phyloP scores from a whole-genome alignment of 495 filamentous ascomycete species.

The Penicillium paxilli region DNA sequence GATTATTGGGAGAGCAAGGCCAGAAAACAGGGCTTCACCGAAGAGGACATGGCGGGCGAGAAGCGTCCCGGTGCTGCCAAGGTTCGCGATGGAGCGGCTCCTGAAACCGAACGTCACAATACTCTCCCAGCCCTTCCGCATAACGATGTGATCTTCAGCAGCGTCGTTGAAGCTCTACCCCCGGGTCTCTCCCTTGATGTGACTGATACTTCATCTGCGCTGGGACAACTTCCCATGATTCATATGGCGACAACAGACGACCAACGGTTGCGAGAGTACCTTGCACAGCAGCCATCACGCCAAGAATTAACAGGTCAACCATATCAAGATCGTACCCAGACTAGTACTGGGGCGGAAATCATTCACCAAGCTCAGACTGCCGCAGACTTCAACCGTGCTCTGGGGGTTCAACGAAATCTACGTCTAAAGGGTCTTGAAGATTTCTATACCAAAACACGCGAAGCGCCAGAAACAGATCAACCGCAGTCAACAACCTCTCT shows the following conservation, averaged over 20 bases:
- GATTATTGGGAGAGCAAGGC: constrained; percentile 99
- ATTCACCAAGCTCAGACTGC: constrained; percentile 84
- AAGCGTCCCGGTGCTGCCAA: constrained; percentile 93
- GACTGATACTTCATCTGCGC: constrained; percentile 54
- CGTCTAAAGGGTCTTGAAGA: constrained; percentile 75
- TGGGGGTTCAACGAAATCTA: constrained; percentile 72
- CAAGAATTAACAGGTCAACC: constrained; percentile 88
- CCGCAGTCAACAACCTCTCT: constrained; percentile 47
- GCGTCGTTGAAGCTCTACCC: constrained; percentile 62
- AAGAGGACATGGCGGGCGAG: constrained; percentile 93
- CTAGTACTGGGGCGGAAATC: constrained; percentile 79
- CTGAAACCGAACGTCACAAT: constrained; percentile 41
- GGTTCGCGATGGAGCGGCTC: constrained; percentile 67
- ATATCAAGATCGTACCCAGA: constrained; percentile 83
- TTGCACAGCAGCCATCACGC: constrained; percentile 57
- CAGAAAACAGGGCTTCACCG: constrained; percentile 95
- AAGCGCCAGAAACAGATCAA: constrained; percentile 58
- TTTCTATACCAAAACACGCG: constrained; percentile 75
- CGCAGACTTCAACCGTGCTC: constrained; percentile 83
- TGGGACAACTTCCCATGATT: constrained; percentile 81
- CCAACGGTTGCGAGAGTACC: constrained; percentile 74
- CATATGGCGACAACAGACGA: constrained; percentile 77
- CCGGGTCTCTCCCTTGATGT: constrained; percentile 70
- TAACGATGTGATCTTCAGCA: constrained; percentile 81
- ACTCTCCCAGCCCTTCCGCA: constrained; percentile 60